Evolutionary conservation across 176 grass and related monocot genomes (phyloP), one percentile per base, ranked within the genome.

Genomic region (Hsuehochloa calcarea): DNA sequence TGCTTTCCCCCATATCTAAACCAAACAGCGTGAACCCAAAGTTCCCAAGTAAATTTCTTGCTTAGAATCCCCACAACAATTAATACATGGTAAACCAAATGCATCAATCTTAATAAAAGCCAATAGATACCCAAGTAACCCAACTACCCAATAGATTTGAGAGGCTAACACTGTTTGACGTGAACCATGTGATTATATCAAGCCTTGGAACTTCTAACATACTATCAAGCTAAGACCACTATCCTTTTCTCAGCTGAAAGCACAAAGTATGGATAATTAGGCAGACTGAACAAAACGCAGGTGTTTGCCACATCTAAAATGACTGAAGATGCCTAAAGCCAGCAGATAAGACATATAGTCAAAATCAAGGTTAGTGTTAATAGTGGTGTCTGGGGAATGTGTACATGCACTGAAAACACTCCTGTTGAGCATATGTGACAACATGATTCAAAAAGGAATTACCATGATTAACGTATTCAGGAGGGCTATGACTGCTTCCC

Each of bases 401-500:
- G 1, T 2, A 29, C 7, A 82, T 60, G 58, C 58, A 26, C n/a
- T 14, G 39, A 79, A 27, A 87, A 61, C 3, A 43, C 2, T 38
- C 46, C 16, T 20, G 2, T 35, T 62, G 25, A 59, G 66, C 27
- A 78, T 17, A n/a, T n/a, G 31, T 8, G 38, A 0, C 23, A 55
- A 44, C 20, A 68, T 61, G 16, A 49, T 52, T 44, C 6, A 69
- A 72, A 77, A 73, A 44, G 23, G 41, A 90, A 50, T 68, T 84
- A 90, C 89, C 89, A 45, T 68, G 76, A 84, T 84, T 87, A 44
- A 52, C 56, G 73, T 27, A 73, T 34, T 83, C 84, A 34, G 74
- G 17, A 15, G 44, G 67, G 43, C n/a, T 79, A 34, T 90, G 68
- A 14, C 85, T 90, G 68, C 80, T 80, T 41, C 75, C 85, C 1